phyloP scores from a whole-genome alignment of 176 grass and related monocot species.

The Carex kokanica region DNA sequence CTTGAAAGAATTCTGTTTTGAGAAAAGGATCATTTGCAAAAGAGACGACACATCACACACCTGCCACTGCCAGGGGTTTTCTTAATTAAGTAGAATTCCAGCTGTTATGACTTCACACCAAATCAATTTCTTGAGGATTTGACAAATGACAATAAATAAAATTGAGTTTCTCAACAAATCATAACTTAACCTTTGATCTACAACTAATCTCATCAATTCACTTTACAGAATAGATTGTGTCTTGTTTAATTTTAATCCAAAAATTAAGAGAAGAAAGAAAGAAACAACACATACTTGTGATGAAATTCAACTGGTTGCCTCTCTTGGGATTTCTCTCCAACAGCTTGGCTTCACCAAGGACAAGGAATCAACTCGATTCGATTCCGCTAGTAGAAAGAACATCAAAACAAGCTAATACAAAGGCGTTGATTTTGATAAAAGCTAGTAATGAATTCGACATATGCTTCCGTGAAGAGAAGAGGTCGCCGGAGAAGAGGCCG shows the following conservation, averaged over 20 bases:
- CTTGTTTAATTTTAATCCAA: not conserved
- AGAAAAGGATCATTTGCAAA: slow-evolving; percentile 11
- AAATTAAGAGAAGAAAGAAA: not conserved
- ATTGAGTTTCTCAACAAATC: not conserved
- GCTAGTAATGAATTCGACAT: not conserved
- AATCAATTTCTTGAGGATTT: slow-evolving; percentile 9
- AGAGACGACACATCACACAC: not conserved
- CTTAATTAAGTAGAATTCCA: not conserved
- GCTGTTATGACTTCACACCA: not conserved
- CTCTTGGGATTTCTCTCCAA: not conserved
- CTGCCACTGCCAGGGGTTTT: not conserved
- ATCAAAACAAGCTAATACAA: not conserved
- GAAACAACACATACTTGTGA: not conserved
- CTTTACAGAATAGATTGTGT: not conserved
- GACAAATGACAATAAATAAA: not conserved
- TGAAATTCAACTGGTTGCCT: not conserved
- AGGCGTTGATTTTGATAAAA: not conserved
- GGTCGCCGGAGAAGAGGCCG: not conserved
- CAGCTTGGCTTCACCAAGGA: not conserved
- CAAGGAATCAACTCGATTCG: not conserved
- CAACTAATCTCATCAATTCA: not conserved
- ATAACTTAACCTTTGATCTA: not conserved
- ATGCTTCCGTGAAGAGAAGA: not conserved
- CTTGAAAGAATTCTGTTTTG: not conserved
- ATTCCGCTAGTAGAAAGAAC: not conserved